Evolutionary conservation across 495 filamentous ascomycete species (phyloP).

Genomic region (Podospora didyma): DNA sequence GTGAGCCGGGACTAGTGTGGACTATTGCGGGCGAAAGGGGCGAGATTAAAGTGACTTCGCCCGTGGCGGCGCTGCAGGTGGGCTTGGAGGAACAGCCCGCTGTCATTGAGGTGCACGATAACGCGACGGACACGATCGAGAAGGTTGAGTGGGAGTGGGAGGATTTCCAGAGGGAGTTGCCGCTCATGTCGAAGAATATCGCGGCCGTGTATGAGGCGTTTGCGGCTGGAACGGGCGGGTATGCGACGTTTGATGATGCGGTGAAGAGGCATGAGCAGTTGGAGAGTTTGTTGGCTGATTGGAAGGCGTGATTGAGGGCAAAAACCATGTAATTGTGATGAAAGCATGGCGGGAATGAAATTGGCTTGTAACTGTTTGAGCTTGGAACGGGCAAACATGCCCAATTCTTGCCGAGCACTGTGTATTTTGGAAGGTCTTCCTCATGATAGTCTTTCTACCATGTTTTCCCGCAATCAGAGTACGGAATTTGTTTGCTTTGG

Average conservation of each 20-base stretch:
- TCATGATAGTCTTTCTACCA: too few relatives aligned
- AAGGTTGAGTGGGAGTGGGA: constrained; percentile 40
- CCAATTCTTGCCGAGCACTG: too few relatives aligned
- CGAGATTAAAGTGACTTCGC: constrained; percentile 41
- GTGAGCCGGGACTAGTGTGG: constrained; percentile 48
- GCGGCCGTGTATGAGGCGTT: constrained; percentile 49
- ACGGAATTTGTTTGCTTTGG: too few relatives aligned
- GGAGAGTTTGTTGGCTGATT: constrained; percentile 16
- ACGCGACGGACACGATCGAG: constrained; percentile 36
- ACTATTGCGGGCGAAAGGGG: constrained; percentile 52
- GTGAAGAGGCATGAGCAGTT: constrained; percentile 38
- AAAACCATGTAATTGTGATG: neutral
- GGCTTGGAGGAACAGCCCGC: constrained; percentile 25
- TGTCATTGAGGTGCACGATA: constrained; percentile 42
- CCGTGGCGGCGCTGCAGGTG: constrained; percentile 33
- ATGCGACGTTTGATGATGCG: constrained; percentile 40
- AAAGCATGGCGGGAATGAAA: too few relatives aligned
- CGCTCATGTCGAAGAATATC: constrained; percentile 36
- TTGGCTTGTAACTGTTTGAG: too few relatives aligned
- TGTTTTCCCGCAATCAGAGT: too few relatives aligned
- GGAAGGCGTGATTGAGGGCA: constrained; percentile 6
- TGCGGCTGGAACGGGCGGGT: constrained; percentile 29
- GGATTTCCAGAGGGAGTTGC: constrained; percentile 36
- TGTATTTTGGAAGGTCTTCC: too few relatives aligned
- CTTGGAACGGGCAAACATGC: too few relatives aligned